These are phyloP conservation scores for Sugiyamaella valdiviana DNA, from an alignment of 805 yeast genomes.

Conservation along the genomic window DNA sequence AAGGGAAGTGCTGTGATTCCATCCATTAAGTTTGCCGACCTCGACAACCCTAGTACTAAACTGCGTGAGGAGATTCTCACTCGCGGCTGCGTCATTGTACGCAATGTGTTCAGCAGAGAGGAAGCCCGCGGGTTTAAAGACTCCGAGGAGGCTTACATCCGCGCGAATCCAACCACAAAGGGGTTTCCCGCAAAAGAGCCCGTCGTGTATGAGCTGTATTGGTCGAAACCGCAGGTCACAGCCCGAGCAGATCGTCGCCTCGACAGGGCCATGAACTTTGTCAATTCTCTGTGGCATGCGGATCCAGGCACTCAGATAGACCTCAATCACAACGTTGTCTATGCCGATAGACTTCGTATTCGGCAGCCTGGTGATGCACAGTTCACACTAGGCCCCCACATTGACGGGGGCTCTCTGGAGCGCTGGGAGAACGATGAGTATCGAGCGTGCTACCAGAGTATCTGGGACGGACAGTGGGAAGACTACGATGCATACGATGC, in stretches of 20 bases:
- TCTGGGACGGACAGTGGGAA: constrained; percentile 39
- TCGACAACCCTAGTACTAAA: neutral
- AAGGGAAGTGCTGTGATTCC: constrained; percentile 11
- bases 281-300: constrained; percentile 30
- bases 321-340: constrained; percentile 32
- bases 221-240: constrained; percentile 37
- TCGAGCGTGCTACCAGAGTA: constrained; percentile 33
- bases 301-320: constrained; percentile 29
- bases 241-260: constrained; percentile 38
- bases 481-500: constrained; percentile 38
- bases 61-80: constrained; percentile 10
- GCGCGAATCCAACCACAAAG: constrained; percentile 27
- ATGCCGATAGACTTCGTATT: constrained; percentile 41
- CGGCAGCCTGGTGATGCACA: constrained; percentile 35
- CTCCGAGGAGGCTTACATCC: constrained; percentile 26
- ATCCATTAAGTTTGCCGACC: constrained; percentile 7
- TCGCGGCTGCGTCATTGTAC: constrained; percentile 31
- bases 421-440: constrained; percentile 42
- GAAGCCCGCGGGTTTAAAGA: constrained; percentile 25
- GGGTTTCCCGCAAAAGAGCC: constrained; percentile 25
- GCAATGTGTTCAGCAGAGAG: constrained; percentile 29
- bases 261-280: constrained; percentile 26
- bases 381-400: constrained; percentile 35
- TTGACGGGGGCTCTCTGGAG: constrained; percentile 41
- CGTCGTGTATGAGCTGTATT: constrained; percentile 33